Evolutionary conservation across 225 moss, liverwort and hornwort species (phyloP), one percentile per base, ranked within the genome.

Genomic region (Ulota crispa): DNA sequence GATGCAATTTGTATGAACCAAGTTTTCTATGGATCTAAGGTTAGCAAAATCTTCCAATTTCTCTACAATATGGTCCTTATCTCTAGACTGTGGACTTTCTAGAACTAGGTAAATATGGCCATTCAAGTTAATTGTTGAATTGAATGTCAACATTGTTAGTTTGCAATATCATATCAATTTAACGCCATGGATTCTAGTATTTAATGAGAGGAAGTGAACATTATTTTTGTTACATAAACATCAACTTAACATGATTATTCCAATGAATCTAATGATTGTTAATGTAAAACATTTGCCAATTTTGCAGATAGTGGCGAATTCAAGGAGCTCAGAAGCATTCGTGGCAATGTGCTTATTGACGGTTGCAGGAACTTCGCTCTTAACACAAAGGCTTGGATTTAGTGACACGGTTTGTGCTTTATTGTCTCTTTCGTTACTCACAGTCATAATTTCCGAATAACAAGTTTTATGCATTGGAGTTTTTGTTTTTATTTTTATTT

Each of bases 251-350:
- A 13, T 53, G 37, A 37, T 19, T 36, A 37, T 31, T 36, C 0
- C 1, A 45, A 45, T 54, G 36, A 28, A 39, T 1, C 27, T 20
- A 21, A 20, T 55, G 13, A 27, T 4, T 55, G 26, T 27, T 1
- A 27, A 8, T 4, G 16, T 50, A 16, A 16, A 50, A 50, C 6
- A 50, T 18, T 1, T 50, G 16, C 18, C 16, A 50, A 50, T 50
- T 50, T 50, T 74, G 14, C 90, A 99, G 98, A 88, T 99, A 81
- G 99, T 99, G 85, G 94, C 96, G 14, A 91, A 95, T 86, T 96
- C 99, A 37, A 92, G 99, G 87, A 99, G 99, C 84, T 92, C 99
- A 59, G 96, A 99, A 87, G 99, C 99, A 8, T 99, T 99, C 82
- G 99, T 99, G 78, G 96, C 96, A 19, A 89, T 99, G 71, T 99